phyloP scores from a whole-genome alignment of 352 stramenopile species.

The Blastocystis sp. region DNA sequence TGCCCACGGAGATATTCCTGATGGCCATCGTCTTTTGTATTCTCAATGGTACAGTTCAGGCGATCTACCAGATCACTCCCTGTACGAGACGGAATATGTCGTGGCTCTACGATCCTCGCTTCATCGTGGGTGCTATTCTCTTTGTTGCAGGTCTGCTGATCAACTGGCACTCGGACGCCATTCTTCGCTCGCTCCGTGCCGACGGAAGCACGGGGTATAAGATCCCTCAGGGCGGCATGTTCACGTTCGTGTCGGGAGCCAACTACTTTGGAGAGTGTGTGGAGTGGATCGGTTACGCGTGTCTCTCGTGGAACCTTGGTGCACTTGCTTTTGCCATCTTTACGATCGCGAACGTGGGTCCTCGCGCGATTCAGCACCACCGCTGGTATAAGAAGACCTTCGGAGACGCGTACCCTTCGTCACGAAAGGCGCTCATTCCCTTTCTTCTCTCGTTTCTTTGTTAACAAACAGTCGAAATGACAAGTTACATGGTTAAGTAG shows the following conservation, averaged over 20 bases:
- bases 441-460: constrained; percentile 63
- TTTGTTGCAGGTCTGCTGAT: constrained; percentile 63
- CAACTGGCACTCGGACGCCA: constrained; percentile 65
- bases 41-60: constrained; percentile 65
- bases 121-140: constrained; percentile 61
- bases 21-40: constrained; percentile 62
- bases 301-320: constrained; percentile 60
- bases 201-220: constrained; percentile 62
- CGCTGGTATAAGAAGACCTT: constrained; percentile 69
- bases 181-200: constrained; percentile 64
- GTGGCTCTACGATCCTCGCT: constrained; percentile 56
- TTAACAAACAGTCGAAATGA: constrained; percentile 25
- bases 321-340: constrained; percentile 64
- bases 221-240: constrained; percentile 66
- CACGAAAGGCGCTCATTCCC: constrained; percentile 67
- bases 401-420: constrained; percentile 62
- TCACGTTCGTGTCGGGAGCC: constrained; percentile 66
- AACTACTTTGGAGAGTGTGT: constrained; percentile 73
- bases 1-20: constrained; percentile 64
- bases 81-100: constrained; percentile 54
- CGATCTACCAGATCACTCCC: constrained; percentile 55
- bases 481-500: constrained; percentile 48
- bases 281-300: constrained; percentile 70
- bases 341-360: constrained; percentile 67
- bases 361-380: constrained; percentile 66